Base-by-base conservation (phyloP, 768 basidiomycete genomes). In the Lanmaoa pseudosensibilis region DNA sequence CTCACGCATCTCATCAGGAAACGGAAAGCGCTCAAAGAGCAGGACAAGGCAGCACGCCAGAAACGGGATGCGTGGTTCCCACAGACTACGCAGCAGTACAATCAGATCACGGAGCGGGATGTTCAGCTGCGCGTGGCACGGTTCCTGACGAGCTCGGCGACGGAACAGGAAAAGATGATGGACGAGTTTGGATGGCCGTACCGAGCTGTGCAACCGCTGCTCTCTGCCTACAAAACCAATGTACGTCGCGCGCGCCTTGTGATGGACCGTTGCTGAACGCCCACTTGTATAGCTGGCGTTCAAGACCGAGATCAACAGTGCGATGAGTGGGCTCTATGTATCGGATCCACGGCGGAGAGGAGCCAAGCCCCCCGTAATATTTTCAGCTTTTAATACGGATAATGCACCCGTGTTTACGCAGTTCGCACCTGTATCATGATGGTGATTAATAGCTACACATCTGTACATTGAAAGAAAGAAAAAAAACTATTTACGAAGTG, bases 101-200 rank as follows among this genome's bases (percentile, higher is more conserved):
- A 65, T 12, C 51, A 60, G 4, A 72, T 75, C 50, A 56, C 58
- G 2, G 71, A 67, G 8, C 75, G 75, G 19, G 81, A 83, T 25
- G 65, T 74, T 0, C 76, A 81, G 68, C 64, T 80, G n/a, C 77
- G 83, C 2, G 73, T 78, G 10, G 83, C 83, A 21, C 71, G 73
- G 46, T 84, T 83, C 61, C 68, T 86, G 32, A 45, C 54, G 23
- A 36, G 56, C 6, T 52, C 68, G 33, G 47, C 52, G 10, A 25
- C 47, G 7, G 72, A 69, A 34, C 73, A 77, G 57, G 84, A 86
- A 51, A 77, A 58, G 62, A 79, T 82, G 75, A 62, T 78, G 65
- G 61, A 58, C 30, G 75, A 82, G 50, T 85, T 73, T 64, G 69
- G 73, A 1, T 87, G 85, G 85, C 75, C 77, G 0, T 82, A 73